phyloP scores from a whole-genome alignment of 2,329 filamentous ascomycete species.

The Pestalotiopsis sp. region DNA sequence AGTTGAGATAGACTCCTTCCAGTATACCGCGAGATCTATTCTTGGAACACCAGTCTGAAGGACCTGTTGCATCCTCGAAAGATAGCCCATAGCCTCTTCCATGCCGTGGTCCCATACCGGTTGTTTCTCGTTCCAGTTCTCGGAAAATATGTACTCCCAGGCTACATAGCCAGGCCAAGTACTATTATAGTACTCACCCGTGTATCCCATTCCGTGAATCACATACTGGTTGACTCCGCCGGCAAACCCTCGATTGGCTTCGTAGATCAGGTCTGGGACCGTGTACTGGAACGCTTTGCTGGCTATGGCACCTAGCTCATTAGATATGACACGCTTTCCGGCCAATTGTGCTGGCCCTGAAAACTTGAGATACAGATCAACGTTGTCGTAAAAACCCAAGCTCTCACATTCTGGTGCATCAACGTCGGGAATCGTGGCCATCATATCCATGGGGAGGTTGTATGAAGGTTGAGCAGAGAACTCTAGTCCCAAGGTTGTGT shows the following conservation, averaged over 20 bases:
- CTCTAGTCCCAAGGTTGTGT: background rate
- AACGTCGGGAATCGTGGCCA: background rate
- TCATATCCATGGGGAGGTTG: background rate
- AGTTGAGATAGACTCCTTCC: background rate
- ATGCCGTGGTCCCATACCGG: background rate
- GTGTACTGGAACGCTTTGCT: background rate
- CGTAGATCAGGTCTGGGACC: background rate
- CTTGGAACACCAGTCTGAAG: background rate
- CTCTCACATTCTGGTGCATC: background rate
- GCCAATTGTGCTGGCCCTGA: background rate
- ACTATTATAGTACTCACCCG: background rate
- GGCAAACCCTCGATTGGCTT: background rate
- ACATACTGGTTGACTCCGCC: background rate
- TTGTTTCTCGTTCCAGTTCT: background rate
- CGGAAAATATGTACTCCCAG: background rate
- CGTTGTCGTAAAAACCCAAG: background rate
- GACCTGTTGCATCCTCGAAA: background rate
- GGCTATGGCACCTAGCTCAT: background rate
- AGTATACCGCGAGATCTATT: background rate
- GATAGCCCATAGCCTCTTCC: background rate
- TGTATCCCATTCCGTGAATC: background rate
- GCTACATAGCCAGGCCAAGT: background rate
- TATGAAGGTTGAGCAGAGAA: background rate
- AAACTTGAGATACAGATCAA: background rate
- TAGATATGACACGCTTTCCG: background rate